These are phyloP conservation scores for Peronospora tabacina DNA, from an alignment of 352 stramenopile species.

Conservation along the genomic window DNA sequence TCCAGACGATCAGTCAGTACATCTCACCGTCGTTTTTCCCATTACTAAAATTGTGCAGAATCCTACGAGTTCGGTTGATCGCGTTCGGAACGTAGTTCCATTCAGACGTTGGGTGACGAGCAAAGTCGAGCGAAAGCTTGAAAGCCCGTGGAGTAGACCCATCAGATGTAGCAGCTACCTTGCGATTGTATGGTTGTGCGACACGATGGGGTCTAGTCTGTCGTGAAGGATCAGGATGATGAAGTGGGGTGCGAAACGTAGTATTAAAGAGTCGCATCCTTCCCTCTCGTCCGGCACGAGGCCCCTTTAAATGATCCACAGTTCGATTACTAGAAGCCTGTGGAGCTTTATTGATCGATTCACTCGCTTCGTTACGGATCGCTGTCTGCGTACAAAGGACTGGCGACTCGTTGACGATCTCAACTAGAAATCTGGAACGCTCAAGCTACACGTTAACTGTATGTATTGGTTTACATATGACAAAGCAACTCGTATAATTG, in stretches of 20 bases:
- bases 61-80: conserved; percentile 41
- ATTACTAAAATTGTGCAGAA: neutral
- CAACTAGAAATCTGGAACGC: conserved; percentile 51
- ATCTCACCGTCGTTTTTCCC: neutral
- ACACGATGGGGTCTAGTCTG: conserved; percentile 11
- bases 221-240: conserved; percentile 11
- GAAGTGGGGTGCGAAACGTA: conserved; percentile 32
- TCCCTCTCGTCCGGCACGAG: conserved; percentile 8
- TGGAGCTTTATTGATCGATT: conserved; percentile 1
- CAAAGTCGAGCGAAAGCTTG: conserved; percentile 41
- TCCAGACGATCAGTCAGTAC: conserved; percentile 1
- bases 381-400: conserved; percentile 14
- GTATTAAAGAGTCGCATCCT: conserved; percentile 12
- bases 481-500: neutral
- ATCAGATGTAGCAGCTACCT: neutral
- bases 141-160: neutral
- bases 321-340: neutral
- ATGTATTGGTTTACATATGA: neutral
- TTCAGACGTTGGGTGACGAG: conserved; percentile 46
- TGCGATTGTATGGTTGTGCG: conserved; percentile 16
- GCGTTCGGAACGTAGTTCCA: conserved; percentile 49
- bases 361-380: neutral
- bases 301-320: neutral
- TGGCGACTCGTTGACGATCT: conserved; percentile 59
- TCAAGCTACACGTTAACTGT: neutral